Conservation (phyloP, 305 asterid species). For the Fraxinus floribunda region DNA sequence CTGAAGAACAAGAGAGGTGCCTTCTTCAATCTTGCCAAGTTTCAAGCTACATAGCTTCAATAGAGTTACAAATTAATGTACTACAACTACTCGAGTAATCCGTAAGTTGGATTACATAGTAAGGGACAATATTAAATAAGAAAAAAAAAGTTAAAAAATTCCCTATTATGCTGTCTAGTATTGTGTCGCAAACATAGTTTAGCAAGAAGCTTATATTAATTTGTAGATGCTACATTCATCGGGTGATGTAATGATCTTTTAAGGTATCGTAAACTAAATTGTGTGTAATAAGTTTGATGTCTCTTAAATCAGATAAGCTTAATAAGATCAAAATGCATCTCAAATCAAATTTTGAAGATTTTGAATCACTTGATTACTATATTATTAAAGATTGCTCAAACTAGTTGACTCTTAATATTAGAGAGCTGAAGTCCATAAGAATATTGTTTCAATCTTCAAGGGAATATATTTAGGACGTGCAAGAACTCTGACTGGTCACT, state of each 20-base stretch:
- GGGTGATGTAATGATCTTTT: not conserved
- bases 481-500: not conserved
- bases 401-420: no score
- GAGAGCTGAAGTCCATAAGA: no score
- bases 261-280: not conserved
- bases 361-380: not conserved
- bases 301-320: not conserved
- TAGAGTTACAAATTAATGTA: not conserved
- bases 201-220: not conserved
- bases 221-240: not conserved
- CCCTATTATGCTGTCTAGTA: not conserved
- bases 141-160: not conserved
- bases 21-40: conserved; percentile 58
- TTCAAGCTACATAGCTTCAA: conserved; percentile 25
- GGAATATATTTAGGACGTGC: not conserved
- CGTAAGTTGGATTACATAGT: not conserved
- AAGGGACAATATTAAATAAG: not conserved
- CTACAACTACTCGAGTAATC: not conserved
- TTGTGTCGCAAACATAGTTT: not conserved
- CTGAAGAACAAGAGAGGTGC: conserved; percentile 64
- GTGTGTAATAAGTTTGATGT: not conserved
- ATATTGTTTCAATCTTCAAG: not conserved
- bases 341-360: not conserved
- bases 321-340: not conserved
- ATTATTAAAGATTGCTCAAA: no score